These are phyloP conservation scores for Petasospora rhodanensis DNA, from an alignment of 1,139 yeast genomes.

Conservation along the genomic window DNA sequence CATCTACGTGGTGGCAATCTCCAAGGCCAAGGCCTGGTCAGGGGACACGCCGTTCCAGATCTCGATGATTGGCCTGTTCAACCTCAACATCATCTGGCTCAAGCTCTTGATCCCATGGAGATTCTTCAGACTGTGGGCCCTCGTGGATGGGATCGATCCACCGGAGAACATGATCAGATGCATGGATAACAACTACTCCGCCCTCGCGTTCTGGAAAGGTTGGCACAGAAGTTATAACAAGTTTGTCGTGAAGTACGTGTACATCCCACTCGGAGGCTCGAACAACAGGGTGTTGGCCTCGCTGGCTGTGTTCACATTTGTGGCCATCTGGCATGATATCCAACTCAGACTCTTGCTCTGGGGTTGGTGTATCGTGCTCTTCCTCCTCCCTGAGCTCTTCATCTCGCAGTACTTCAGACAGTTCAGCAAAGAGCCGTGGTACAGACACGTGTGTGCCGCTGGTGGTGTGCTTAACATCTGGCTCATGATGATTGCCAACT, in stretches of 20 bases:
- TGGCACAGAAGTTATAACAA: constrained; percentile 96
- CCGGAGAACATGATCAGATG: constrained; percentile 98
- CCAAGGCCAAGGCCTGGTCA: constrained; percentile 81
- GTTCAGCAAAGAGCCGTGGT: constrained; percentile 53
- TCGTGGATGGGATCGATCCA: constrained; percentile 88
- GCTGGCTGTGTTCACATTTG: constrained; percentile 88
- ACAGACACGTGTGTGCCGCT: constrained; percentile 71
- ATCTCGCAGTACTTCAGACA: constrained; percentile 45
- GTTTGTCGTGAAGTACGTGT: constrained; percentile 81
- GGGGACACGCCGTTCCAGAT: constrained; percentile 89
- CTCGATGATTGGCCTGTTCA: constrained; percentile 91
- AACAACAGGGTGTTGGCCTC: constrained; percentile 65
- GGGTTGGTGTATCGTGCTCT: constrained; percentile 94
- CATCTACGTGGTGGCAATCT: constrained; percentile 90
- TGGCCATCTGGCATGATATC: constrained; percentile 98
- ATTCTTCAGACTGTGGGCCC: constrained; percentile 86
- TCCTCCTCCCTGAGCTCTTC: constrained; percentile 80
- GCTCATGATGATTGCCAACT: constrained; percentile 97
- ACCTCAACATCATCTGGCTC: constrained; percentile 87
- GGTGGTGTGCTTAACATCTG: constrained; percentile 91
- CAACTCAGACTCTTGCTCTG: constrained; percentile 79
- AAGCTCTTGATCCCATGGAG: constrained; percentile 95
- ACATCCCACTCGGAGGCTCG: constrained; percentile 87
- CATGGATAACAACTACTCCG: constrained; percentile 89
- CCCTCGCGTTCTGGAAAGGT: constrained; percentile 94